Conservation (phyloP, 2,329 filamentous ascomycete genomes). For the Coniosporium tulheliwenetii region DNA sequence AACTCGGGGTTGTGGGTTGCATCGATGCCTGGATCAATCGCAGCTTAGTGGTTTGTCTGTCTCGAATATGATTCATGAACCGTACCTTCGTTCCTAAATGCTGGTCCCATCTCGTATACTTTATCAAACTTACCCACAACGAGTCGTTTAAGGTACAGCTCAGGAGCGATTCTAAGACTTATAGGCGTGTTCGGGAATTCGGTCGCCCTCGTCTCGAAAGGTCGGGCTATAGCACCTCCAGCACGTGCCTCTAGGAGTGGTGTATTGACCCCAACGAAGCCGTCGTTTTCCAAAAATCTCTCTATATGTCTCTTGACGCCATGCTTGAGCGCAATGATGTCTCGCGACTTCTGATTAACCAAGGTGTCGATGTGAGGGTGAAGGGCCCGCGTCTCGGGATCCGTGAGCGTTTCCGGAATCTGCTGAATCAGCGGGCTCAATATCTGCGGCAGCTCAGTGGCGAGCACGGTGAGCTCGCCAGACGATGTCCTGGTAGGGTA, state of each 20-base stretch:
- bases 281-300: constrained; percentile 51
- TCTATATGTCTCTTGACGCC: constrained; percentile 60
- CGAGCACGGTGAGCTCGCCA: constrained; percentile 65
- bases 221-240: constrained; percentile 74
- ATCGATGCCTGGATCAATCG: constrained; percentile 42
- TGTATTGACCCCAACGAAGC: constrained; percentile 79
- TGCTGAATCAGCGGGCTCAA: constrained; percentile 67
- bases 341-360: constrained; percentile 50
- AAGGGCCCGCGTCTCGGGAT: constrained; percentile 56
- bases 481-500: constrained; percentile 50
- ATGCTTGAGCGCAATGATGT: constrained; percentile 60
- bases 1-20: constrained; percentile 94
- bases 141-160: constrained; percentile 86
- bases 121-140: constrained; percentile 77
- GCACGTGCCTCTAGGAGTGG: constrained; percentile 72
- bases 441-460: constrained; percentile 50
- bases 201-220: constrained; percentile 67
- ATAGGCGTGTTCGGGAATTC: constrained; percentile 59
- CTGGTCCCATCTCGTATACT: constrained; percentile 85
- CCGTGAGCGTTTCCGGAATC: constrained; percentile 54
- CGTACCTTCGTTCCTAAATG: constrained; percentile 79
- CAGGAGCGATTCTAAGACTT: constrained; percentile 76
- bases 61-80: background rate
- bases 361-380: constrained; percentile 79
- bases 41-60: background rate